Conservation (phyloP, 345 rosid genomes). For the Acer campestre region DNA sequence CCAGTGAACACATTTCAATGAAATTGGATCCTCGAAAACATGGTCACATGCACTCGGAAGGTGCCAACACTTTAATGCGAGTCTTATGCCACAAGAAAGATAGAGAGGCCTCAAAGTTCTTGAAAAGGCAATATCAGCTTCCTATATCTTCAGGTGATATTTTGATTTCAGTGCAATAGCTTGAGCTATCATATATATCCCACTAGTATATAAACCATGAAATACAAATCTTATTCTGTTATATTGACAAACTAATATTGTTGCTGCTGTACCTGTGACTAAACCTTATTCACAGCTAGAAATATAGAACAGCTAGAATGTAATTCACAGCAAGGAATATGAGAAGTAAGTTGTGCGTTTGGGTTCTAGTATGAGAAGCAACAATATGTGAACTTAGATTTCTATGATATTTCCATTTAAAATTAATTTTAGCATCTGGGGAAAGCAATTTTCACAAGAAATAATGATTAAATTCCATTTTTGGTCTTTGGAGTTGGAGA, state of each 20-base stretch:
- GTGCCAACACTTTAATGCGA: slow-evolving; percentile 78
- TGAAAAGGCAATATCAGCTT: slow-evolving; percentile 79
- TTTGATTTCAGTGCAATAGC: neutral
- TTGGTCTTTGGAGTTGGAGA: neutral
- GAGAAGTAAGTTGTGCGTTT: too few relatives aligned
- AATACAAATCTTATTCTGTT: neutral
- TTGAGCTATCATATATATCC: neutral
- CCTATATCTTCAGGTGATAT: slow-evolving; percentile 93
- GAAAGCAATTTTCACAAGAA: too few relatives aligned
- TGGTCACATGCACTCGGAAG: slow-evolving; percentile 47
- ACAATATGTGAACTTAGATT: too few relatives aligned
- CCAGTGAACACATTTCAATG: slow-evolving; percentile 72
- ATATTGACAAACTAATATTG: neutral
- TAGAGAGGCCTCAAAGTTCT: slow-evolving; percentile 78
- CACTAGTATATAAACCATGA: neutral
- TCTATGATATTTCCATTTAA: too few relatives aligned
- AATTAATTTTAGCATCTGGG: too few relatives aligned
- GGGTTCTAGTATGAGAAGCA: too few relatives aligned
- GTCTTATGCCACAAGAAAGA: slow-evolving; percentile 97
- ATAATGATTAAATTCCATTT: neutral
- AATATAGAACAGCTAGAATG: too few relatives aligned
- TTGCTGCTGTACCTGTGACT: neutral
- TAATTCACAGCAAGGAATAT: too few relatives aligned
- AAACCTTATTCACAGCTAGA: too few relatives aligned
- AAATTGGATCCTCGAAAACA: slow-evolving; percentile 57